Evolutionary conservation across 805 yeast species (phyloP).

Genomic region (Candida andamanensis): DNA sequence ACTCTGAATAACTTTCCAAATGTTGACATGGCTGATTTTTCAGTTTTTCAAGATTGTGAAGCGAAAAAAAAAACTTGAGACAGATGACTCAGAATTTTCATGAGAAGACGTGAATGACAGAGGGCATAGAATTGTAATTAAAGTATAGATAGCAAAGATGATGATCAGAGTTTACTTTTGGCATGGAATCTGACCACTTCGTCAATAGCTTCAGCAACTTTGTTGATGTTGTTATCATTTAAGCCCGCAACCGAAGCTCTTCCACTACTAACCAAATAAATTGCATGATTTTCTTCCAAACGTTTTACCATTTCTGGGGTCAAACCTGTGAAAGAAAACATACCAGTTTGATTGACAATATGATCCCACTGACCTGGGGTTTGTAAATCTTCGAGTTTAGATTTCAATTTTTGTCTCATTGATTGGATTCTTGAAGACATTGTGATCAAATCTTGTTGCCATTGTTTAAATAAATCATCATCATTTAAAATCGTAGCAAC

Average conservation of each 20-base stretch:
- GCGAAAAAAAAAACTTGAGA: too few relatives aligned
- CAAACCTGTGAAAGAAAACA: conserved; percentile 95
- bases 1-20: conserved; percentile 49
- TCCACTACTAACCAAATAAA: conserved; percentile 78
- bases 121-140: too few relatives aligned
- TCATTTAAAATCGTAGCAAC: conserved; percentile 70
- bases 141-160: too few relatives aligned
- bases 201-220: conserved; percentile 78
- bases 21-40: conserved; percentile 27
- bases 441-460: conserved; percentile 78
- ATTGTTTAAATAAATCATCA: conserved; percentile 64
- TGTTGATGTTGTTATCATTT: conserved; percentile 69
- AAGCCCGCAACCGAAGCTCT: conserved; percentile 93
- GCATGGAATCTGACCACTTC: conserved; percentile 53
- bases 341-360: conserved; percentile 85
- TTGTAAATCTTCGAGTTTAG: conserved; percentile 49
- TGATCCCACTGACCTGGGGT: conserved; percentile 96
- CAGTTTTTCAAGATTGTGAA: too few relatives aligned
- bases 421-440: conserved; percentile 80
- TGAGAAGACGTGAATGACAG: too few relatives aligned
- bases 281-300: conserved; percentile 71
- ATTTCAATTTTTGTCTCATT: conserved; percentile 71
- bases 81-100: too few relatives aligned
- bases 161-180: conserved; percentile 18
- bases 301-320: conserved; percentile 68